Conservation (phyloP, 805 yeast genomes). For the Crinitomyces ghanaensis region DNA sequence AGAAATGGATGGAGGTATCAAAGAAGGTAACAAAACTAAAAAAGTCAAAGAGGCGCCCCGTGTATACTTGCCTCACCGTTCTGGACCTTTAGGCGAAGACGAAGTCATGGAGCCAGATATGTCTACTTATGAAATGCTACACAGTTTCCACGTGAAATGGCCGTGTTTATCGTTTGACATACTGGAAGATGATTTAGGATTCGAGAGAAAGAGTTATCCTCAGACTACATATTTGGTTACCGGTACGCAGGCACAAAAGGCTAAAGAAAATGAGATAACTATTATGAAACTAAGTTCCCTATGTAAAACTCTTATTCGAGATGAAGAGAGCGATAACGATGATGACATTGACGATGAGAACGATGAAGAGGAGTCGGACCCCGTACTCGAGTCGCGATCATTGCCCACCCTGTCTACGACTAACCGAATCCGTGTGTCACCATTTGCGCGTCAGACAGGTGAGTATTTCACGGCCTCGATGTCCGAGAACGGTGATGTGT, state of each 20-base stretch:
- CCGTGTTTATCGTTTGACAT: constrained; percentile 90
- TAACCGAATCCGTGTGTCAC: constrained; percentile 77
- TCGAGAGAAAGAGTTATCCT: constrained; percentile 82
- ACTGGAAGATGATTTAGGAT: constrained; percentile 75
- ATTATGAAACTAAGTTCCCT: constrained; percentile 74
- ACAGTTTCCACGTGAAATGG: constrained; percentile 90
- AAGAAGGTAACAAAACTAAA: constrained; percentile 26
- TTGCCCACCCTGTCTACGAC: constrained; percentile 72
- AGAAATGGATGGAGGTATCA: constrained; percentile 26
- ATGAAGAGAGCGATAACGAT: constrained; percentile 65
- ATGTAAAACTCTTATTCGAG: constrained; percentile 76
- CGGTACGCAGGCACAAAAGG: constrained; percentile 84
- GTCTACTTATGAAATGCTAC: constrained; percentile 90
- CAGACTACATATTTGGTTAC: constrained; percentile 77
- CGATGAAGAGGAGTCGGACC: constrained; percentile 64
- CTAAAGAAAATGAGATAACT: constrained; percentile 80
- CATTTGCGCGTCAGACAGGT: constrained; percentile 59
- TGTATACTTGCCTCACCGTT: constrained; percentile 77
- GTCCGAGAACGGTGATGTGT: constrained; percentile 84
- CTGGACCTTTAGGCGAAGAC: constrained; percentile 86
- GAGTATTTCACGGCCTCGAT: constrained; percentile 81
- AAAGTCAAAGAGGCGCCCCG: constrained; percentile 29
- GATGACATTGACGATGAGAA: constrained; percentile 64
- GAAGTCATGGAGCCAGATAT: constrained; percentile 97
- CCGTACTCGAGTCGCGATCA: constrained; percentile 78